Percentiles rank a stretch among this genome's conserved stretches.
Evolutionary conservation across 495 filamentous ascomycete genomes (phyloP).

Genomic region (Opeltia flavorubescens): DNA sequence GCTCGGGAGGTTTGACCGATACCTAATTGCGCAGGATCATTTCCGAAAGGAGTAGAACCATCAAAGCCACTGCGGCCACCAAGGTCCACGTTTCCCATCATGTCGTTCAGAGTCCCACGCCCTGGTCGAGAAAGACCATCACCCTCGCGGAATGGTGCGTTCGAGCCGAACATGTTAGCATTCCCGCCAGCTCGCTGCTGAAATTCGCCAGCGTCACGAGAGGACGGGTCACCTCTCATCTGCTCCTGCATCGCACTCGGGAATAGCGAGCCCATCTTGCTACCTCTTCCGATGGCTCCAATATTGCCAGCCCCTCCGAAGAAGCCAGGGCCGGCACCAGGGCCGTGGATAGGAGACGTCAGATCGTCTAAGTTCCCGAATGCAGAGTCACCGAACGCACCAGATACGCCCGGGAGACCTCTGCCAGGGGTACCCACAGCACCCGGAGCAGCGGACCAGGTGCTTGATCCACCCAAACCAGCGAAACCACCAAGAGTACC

Average conservation of each 20-base stretch:
- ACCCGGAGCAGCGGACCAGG: conserved; percentile 36
- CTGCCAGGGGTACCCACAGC: conserved; percentile 61
- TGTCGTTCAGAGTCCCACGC: conserved; percentile 42
- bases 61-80: conserved; percentile 5
- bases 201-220: conserved; percentile 5
- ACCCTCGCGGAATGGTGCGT: conserved; percentile 37
- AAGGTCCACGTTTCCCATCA: conserved; percentile 30
- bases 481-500: conserved; percentile 46
- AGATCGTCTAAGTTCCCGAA: conserved; percentile 61
- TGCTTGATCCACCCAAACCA: conserved; percentile 39
- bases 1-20: conserved; percentile 4
- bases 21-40: conserved; percentile 2
- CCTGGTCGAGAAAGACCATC: conserved; percentile 48
- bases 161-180: conserved; percentile 27
- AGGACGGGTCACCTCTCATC: conserved; percentile 47
- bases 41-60: conserved; percentile 8
- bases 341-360: conserved; percentile 56
- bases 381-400: conserved; percentile 56
- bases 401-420: conserved; percentile 48
- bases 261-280: conserved; percentile 79
- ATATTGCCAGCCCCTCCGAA: conserved; percentile 31
- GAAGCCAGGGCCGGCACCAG: conserved; percentile 40
- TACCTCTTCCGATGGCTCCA: conserved; percentile 51
- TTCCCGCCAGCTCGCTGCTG: conserved; percentile 1
- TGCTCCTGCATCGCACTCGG: conserved; percentile 81